Evolutionary conservation across 306 rosid genomes (phyloP), one percentile per base, ranked within the genome.

Genomic region (Luffa aegyptiaca): DNA sequence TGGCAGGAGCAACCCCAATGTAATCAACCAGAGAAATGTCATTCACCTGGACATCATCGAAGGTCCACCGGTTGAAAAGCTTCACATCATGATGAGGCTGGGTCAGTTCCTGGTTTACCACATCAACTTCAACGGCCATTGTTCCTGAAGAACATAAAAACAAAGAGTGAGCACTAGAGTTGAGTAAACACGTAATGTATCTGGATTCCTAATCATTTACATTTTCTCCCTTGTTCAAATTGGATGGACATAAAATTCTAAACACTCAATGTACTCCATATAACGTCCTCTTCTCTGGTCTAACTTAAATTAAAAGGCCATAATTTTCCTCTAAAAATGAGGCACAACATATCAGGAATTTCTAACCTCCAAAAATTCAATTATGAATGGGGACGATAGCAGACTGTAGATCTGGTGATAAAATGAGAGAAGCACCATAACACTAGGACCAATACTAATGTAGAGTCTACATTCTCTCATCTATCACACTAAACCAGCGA

Each of bases 11-110:
- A 73, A 70, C 76, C 39, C 76, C 76, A 21, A 70, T 6, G 55
- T 70, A 70, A 44, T 70, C 76, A 44, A 45, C 77, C 14, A 70
- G 56, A 11, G 76, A 70, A n/a, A 70, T 70, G 37, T 70, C 76
- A 3, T 70, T 70, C 56, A 70, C 76, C 18, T 70, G 56, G 37
- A 70, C 55, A 45, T 70, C 76, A 11, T 70, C 76, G 0, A 45
- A 70, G n/a, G 56, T 70, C 76, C 76, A 70, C 37, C 56, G 76
- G 37, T 70, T 70, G 56, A 70, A 70, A n/a, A 70, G 76, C 56
- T 70, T 70, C 39, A 70, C 76, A 44, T 70, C 76, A 6, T 70
- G 18, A 46, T 70, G 76, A 44, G 76, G 4, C 56, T 70, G 76
- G n/a, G 21, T 73, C 59, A 48, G 8, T 73, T 73, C 77, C 42